Evolutionary conservation across 2,329 filamentous ascomycete species (phyloP), one percentile per base, ranked within the genome.

Genomic region (Parastagonospora avenae): DNA sequence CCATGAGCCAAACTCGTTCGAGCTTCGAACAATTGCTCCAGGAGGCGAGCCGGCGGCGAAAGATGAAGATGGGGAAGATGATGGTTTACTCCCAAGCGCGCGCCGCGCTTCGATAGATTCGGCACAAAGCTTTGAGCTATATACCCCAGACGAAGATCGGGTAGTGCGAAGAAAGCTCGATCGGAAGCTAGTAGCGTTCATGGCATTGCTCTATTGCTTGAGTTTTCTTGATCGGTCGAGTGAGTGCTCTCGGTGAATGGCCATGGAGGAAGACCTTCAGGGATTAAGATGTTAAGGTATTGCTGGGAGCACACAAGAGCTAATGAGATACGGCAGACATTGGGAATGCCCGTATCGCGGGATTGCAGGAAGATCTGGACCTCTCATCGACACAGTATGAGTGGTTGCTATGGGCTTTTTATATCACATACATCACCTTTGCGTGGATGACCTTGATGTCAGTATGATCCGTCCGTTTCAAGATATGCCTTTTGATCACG

Each of bases 201-300:
- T 96, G 57, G 89, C 90, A 9, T 71, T 93, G 51, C 80, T 96
- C 10, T 97, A 94, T 70, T 83, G 95, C 79, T 78, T 96, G 55
- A 89, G 87, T 56, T 96, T 96, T 69, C 75, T 96, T 59, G 92
- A 96, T 72, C 82, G 92, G 59, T 92, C 90, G 14, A 96, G 90
- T 92, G 78, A 63, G 71, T 66, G 30, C 32, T 48, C 56, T 49
- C 44, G 46, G 35, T 49, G 47, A 19, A 24, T 31, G 28, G 36
- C 29, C 28, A 41, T 42, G 15, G 19, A 32, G 6, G 12, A 16
- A 9, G n/a, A 42, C n/a, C n/a, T 16, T 8, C 1, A 10, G 28
- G 12, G 28, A n/a, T 31, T 31, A 12, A 30, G 3, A 4, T 15
- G 27, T 16, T 5, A 15, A 15, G 14, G 15, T 37, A 27, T 8